These are phyloP conservation scores for Hibiscus trionum DNA, from an alignment of 345 rosid species.

Conservation along the genomic window DNA sequence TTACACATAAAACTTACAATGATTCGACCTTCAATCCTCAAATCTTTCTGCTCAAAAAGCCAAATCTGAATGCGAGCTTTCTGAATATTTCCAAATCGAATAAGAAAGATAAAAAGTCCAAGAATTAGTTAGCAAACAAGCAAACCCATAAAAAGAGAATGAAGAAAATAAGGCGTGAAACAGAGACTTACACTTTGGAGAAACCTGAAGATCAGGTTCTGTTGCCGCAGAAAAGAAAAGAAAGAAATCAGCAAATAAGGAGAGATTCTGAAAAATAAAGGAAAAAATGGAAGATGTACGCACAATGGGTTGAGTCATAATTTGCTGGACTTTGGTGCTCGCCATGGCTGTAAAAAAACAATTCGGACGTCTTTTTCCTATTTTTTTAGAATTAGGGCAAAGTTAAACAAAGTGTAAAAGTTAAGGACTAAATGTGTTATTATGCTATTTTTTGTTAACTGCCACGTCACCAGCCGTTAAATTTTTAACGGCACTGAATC, in stretches of 20 bases:
- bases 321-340: constrained; percentile 78
- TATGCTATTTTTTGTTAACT: no score
- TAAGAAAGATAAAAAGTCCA: no score
- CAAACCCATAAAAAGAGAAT: background rate
- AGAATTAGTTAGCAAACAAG: background rate
- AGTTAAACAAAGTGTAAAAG: no score
- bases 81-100: constrained; percentile 22
- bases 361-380: background rate
- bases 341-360: constrained; percentile 37
- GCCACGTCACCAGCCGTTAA: no score
- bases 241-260: background rate
- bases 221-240: constrained; percentile 1
- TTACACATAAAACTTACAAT: background rate
- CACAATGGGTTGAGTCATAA: constrained; percentile 83
- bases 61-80: constrained; percentile 97
- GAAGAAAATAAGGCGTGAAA: background rate
- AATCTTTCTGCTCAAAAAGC: constrained; percentile 94
- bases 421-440: no score
- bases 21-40: constrained; percentile 72
- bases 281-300: background rate
- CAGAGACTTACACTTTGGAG: constrained; percentile 74
- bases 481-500: no score
- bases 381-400: no score
- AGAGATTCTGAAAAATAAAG: background rate
- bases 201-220: constrained; percentile 94